Evolutionary conservation across 2,329 filamentous ascomycete species (phyloP).

Genomic region (Alternaria dauci): DNA sequence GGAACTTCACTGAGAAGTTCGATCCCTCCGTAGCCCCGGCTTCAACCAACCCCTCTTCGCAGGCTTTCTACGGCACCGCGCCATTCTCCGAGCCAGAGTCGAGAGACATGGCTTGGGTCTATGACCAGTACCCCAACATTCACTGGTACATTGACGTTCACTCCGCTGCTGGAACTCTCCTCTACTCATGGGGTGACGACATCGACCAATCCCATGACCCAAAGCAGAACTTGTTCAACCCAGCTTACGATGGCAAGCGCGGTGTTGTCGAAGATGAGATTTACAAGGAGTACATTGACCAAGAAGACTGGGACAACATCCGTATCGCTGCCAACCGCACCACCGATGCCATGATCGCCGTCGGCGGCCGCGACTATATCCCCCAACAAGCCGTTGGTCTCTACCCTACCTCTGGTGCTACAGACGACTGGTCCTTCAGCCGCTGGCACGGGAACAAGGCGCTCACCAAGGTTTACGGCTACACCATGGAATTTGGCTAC

Average conservation of each 20-base stretch:
- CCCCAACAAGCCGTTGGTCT: conserved; percentile 48
- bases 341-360: conserved; percentile 46
- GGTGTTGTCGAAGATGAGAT: conserved; percentile 62
- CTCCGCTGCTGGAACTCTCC: conserved; percentile 62
- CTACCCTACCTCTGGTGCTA: conserved; percentile 50
- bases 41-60: conserved; percentile 54
- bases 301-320: conserved; percentile 47
- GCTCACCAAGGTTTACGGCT: conserved; percentile 53
- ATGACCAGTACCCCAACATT: conserved; percentile 60
- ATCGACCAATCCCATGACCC: conserved; percentile 58
- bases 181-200: conserved; percentile 68
- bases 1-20: conserved; percentile 62
- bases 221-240: conserved; percentile 62
- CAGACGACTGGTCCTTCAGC: conserved; percentile 51
- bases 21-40: conserved; percentile 50
- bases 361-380: conserved; percentile 45
- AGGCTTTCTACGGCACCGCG: conserved; percentile 62
- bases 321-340: conserved; percentile 43
- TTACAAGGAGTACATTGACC: conserved; percentile 54
- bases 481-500: conserved; percentile 54
- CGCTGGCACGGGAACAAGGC: conserved; percentile 48
- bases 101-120: conserved; percentile 61
- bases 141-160: conserved; percentile 68
- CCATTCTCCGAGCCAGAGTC: conserved; percentile 67
- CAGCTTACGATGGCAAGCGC: conserved; percentile 61